Evolutionary conservation across 257 asterid species (phyloP).

Genomic region (Osmanthus fragrans): DNA sequence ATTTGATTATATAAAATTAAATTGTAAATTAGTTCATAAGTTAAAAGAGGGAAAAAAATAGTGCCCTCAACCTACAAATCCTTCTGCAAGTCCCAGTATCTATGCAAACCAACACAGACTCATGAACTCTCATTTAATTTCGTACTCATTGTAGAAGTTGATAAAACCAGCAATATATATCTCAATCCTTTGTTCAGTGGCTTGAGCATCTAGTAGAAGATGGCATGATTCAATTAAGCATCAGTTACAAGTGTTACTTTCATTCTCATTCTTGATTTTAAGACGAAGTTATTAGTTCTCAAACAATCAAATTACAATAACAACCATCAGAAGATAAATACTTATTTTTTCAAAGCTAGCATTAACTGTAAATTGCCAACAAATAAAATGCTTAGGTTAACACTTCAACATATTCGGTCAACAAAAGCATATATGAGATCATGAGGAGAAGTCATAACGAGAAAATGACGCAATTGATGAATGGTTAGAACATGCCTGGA

Average conservation of each 20-base stretch:
- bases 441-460: neutral
- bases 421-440: constrained; percentile 19
- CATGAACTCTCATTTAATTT: neutral
- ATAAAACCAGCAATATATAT: neutral
- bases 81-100: neutral
- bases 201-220: constrained; percentile 1
- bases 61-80: neutral
- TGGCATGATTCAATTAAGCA: neutral
- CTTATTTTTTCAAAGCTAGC: neutral
- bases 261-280: neutral
- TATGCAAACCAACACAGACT: neutral
- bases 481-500: constrained; percentile 67
- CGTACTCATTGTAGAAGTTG: neutral
- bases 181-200: neutral
- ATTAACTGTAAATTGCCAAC: neutral
- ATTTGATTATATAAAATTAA: neutral
- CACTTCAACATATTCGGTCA: neutral
- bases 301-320: neutral
- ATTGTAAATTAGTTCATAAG: neutral
- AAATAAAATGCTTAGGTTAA: neutral
- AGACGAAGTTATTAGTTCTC: neutral
- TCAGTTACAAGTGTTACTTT: neutral
- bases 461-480: constrained; percentile 14
- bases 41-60: neutral
- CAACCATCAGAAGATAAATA: neutral